Evolutionary conservation across 2,329 filamentous ascomycete species (phyloP), one percentile per base, ranked within the genome.

Genomic region (Byssothecium circinans): DNA sequence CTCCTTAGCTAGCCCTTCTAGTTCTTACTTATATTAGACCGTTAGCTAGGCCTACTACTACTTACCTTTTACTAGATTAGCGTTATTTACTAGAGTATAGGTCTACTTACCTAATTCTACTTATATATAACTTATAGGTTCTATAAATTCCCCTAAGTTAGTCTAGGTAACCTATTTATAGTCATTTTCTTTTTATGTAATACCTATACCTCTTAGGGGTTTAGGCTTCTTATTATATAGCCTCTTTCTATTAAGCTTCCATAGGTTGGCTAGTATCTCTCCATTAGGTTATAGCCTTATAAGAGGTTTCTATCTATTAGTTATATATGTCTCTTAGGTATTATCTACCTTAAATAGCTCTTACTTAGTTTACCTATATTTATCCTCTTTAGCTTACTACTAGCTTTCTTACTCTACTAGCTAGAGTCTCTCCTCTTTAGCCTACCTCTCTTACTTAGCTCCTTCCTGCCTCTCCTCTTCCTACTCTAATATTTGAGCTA

Each of bases 51-150:
- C 19, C 27, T 42, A 17, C 40, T 42, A 17, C 39, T 41, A 17
- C 40, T 42, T 17, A 47, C 41, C 37, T 47, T 34, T 41, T 41
- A 12, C 44, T 47, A 41, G 44, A 35, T 47, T 41, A 41, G 27
- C 29, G 3, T 36, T 35, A 41, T 47, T 41, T 20, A 47, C 36
- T n/a, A 19, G 34, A 37, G 34, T 37, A 20, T 37, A 3, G 35
- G 39, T 19, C 18, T 41, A n/a, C 39, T 41, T 32, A 41, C 39
- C 39, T 18, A 19, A 18, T 19, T 41, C 39, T 37, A 37, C 35
- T 37, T 37, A 15, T 30, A 11, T 14, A 30, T 30, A 4, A 41
- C 10, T 41, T 41, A 8, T 18, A 41, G 39, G 27, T 41, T 32
- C 25, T 30, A 30, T 19, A 30, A 19, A 1, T 41, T 39, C 43